These are phyloP conservation scores for Gillenia trifoliata DNA, from an alignment of 306 rosid species.

Conservation along the genomic window DNA sequence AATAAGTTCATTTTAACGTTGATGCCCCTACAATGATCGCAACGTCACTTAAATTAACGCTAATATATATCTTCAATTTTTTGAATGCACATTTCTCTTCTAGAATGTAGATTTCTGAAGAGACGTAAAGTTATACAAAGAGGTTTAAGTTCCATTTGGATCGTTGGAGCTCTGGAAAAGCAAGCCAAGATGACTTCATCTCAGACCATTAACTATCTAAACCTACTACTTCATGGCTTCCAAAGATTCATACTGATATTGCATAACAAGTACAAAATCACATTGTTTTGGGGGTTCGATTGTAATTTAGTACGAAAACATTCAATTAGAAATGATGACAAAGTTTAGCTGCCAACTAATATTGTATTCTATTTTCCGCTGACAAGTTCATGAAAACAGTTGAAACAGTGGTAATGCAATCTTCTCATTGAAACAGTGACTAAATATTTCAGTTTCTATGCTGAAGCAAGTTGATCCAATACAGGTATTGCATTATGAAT, in stretches of 20 bases:
- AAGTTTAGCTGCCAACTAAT: not conserved
- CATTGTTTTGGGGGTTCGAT: not conserved
- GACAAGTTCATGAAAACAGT: too few species aligned
- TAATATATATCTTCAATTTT: not conserved
- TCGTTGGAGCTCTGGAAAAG: not conserved
- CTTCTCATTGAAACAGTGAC: not conserved
- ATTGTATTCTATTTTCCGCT: too few species aligned
- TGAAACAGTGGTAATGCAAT: not conserved
- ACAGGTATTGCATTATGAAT: too few species aligned
- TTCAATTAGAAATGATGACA: not conserved
- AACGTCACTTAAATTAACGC: not conserved
- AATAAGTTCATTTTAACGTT: too few species aligned
- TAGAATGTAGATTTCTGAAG: not conserved
- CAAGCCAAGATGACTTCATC: not conserved
- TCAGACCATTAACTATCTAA: not conserved
- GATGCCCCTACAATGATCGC: not conserved
- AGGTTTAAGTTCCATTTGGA: not conserved
- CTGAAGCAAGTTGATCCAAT: not conserved
- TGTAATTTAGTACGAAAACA: too few species aligned
- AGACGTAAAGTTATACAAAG: not conserved
- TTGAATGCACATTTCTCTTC: not conserved
- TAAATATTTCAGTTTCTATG: not conserved
- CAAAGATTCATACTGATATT: not conserved
- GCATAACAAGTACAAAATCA: not conserved
- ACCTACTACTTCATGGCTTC: not conserved